Percentiles rank a stretch among this genome's conserved stretches.
Evolutionary conservation across 1,284 basidiomycete species (phyloP).

Genomic region (Amylostereum chailletii): DNA sequence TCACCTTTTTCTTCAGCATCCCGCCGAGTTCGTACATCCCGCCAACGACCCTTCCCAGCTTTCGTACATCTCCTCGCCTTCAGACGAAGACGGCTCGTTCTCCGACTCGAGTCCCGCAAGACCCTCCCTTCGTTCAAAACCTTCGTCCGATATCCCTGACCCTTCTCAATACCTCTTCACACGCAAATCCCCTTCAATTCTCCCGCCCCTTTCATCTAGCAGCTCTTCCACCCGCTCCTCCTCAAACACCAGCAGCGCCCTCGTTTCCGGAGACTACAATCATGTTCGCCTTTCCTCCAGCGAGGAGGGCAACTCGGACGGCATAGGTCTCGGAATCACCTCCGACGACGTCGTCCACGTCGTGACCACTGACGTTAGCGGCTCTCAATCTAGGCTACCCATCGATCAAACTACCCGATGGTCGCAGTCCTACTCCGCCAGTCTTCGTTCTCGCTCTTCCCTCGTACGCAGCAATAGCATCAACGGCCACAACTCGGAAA

Average conservation of each 20-base stretch:
- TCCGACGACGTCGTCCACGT: slow-evolving; percentile 56
- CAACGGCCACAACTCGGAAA: slow-evolving; percentile 29
- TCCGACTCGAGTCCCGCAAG: slow-evolving; percentile 28
- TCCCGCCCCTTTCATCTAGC: slow-evolving; percentile 55
- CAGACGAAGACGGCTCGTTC: slow-evolving; percentile 24
- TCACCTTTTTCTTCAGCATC: slow-evolving; percentile 14
- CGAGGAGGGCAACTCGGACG: slow-evolving; percentile 39
- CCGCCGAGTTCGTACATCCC: no score
- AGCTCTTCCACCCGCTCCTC: slow-evolving; percentile 68
- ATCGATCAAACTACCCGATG: slow-evolving; percentile 50
- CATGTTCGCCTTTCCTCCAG: slow-evolving; percentile 58
- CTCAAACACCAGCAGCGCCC: slow-evolving; percentile 63
- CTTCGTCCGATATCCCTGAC: slow-evolving; percentile 43
- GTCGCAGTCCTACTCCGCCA: slow-evolving; percentile 57
- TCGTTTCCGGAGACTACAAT: slow-evolving; percentile 38
- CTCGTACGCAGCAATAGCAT: slow-evolving; percentile 39
- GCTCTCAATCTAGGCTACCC: slow-evolving; percentile 32
- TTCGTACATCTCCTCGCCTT: no score
- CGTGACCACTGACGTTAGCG: slow-evolving; percentile 35
- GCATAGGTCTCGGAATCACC: slow-evolving; percentile 44
- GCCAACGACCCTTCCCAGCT: no score
- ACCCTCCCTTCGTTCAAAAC: slow-evolving; percentile 38
- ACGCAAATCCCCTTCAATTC: slow-evolving; percentile 10
- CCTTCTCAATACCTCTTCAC: slow-evolving; percentile 41
- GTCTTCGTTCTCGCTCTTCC: slow-evolving; percentile 59